phyloP scores from a whole-genome alignment of 768 basidiomycete species.

The Rhodosporidiobolus odoratus region DNA sequence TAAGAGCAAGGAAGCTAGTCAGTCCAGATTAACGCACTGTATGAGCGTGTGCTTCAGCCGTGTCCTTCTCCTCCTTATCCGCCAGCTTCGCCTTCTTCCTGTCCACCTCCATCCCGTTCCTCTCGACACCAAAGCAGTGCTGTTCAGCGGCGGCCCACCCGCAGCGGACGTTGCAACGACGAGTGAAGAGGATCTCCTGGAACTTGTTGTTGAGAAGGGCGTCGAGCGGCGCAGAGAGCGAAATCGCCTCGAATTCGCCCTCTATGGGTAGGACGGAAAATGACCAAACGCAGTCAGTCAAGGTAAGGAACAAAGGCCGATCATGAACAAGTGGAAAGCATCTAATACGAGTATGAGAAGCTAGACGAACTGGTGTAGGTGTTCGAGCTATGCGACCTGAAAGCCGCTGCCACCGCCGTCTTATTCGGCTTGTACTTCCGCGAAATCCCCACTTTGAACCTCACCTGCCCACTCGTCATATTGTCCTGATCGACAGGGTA shows the following conservation, averaged over 20 bases:
- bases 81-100: constrained; percentile 49
- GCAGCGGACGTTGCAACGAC: constrained; percentile 53
- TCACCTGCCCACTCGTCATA: constrained; percentile 50
- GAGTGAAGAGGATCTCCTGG: constrained; percentile 54
- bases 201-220: constrained; percentile 59
- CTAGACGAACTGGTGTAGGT: constrained; percentile 49
- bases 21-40: constrained; percentile 5
- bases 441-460: constrained; percentile 62
- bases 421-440: constrained; percentile 58
- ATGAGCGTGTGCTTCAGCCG: constrained; percentile 20
- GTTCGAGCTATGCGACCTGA: constrained; percentile 54
- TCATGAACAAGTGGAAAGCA: too few species aligned
- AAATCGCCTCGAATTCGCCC: constrained; percentile 56
- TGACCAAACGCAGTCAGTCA: constrained; percentile 43
- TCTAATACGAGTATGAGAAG: too few species aligned
- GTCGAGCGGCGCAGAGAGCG: constrained; percentile 62
- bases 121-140: constrained; percentile 51
- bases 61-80: constrained; percentile 50
- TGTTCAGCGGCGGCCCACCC: constrained; percentile 69
- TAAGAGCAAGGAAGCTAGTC: too few species aligned
- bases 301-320: too few species aligned
- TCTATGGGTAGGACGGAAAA: constrained; percentile 41
- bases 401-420: constrained; percentile 49
- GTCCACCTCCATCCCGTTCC: constrained; percentile 37
- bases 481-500: constrained; percentile 55